Evolutionary conservation across 228 moss, liverwort and hornwort species (phyloP).

Genomic region (Sphagnum magellanicum): DNA sequence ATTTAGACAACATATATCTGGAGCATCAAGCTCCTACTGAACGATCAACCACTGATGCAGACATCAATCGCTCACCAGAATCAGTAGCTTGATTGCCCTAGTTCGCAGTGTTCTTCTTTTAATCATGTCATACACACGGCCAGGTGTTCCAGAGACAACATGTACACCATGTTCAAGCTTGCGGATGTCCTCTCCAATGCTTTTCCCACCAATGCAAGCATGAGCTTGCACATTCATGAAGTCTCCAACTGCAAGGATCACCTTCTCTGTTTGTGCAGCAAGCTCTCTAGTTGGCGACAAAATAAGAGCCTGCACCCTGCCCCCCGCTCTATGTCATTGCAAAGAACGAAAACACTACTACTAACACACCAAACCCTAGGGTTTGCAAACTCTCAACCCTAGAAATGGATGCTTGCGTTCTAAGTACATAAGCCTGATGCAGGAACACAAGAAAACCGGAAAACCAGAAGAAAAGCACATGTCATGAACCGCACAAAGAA

Average conservation of each 20-base stretch:
- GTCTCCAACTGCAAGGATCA: slow-evolving; percentile 90
- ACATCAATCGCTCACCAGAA: slow-evolving; percentile 47
- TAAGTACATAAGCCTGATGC: not conserved
- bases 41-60: not conserved
- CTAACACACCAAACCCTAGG: not conserved
- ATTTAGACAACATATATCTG: too few relatives aligned
- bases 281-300: slow-evolving; percentile 91
- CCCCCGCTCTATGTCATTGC: not conserved
- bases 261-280: slow-evolving; percentile 94
- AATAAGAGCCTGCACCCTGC: slow-evolving; percentile 84
- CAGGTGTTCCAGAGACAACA: slow-evolving; percentile 92
- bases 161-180: slow-evolving; percentile 97
- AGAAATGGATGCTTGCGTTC: too few relatives aligned
- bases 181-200: slow-evolving; percentile 94
- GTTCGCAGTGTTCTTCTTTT: slow-evolving; percentile 93
- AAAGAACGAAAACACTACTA: not conserved
- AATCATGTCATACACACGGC: slow-evolving; percentile 98
- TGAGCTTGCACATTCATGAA: slow-evolving; percentile 96
- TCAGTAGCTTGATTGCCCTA: slow-evolving; percentile 81
- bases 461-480: not conserved
- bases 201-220: slow-evolving; percentile 97
- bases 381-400: too few relatives aligned
- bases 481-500: too few relatives aligned
- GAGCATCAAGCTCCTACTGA: too few relatives aligned
- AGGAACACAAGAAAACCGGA: not conserved